Evolutionary conservation across 805 yeast species (phyloP).

Genomic region (Spathaspora boniae): DNA sequence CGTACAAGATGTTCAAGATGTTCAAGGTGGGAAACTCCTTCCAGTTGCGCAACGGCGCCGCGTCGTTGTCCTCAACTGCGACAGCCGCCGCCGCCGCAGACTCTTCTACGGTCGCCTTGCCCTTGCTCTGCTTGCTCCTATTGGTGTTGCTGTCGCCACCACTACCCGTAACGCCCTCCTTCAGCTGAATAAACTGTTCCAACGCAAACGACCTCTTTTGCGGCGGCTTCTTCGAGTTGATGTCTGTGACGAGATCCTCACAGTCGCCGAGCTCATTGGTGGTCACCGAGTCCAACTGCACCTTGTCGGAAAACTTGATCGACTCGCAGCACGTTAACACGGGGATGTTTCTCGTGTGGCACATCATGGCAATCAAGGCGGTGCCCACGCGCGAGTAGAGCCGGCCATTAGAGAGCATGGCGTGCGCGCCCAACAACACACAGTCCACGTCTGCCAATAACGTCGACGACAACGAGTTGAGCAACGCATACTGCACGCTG

Average conservation of each 20-base stretch:
- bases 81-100: conserved; percentile 10
- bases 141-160: conserved; percentile 21
- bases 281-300: conserved; percentile 94
- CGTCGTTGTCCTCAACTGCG: conserved; percentile 18
- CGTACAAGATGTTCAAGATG: conserved; percentile 84
- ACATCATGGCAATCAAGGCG: conserved; percentile 88
- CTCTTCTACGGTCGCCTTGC: conserved; percentile 9
- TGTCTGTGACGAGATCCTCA: conserved; percentile 57
- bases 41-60: conserved; percentile 57
- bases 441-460: conserved; percentile 84
- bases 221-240: conserved; percentile 50
- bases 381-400: conserved; percentile 93
- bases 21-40: conserved; percentile 58
- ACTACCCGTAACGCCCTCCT: too few species aligned
- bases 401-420: conserved; percentile 93
- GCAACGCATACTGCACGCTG: conserved; percentile 71
- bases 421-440: conserved; percentile 94
- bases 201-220: conserved; percentile 59
- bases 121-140: conserved; percentile 18
- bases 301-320: conserved; percentile 90
- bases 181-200: conserved; percentile 54
- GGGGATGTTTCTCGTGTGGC: conserved; percentile 84
- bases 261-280: conserved; percentile 85
- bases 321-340: conserved; percentile 95
- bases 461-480: conserved; percentile 70